A percentile compares a stretch with the other conserved stretches of the same genome.
Evolutionary conservation across 192 early-diverging fungal species (phyloP).

Genomic region (Diversispora epigaea): DNA sequence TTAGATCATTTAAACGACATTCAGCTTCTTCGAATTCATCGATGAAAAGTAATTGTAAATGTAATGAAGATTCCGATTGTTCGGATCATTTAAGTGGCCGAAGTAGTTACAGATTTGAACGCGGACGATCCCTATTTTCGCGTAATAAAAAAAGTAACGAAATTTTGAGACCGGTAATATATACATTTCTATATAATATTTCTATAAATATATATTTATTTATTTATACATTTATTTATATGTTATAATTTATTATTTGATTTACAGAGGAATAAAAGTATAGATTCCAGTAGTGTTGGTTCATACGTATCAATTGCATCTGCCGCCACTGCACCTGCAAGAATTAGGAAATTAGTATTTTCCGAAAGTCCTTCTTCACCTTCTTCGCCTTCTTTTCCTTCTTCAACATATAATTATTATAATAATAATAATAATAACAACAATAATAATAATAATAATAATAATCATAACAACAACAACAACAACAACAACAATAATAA

Average conservation of each 20-base stretch:
- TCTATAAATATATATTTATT: neutral
- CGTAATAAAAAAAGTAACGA: neutral
- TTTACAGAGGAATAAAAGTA: neutral
- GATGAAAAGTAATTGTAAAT: neutral
- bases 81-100: neutral
- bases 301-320: neutral
- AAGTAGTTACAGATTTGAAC: neutral
- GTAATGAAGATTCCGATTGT: neutral
- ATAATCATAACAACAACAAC: too few relatives aligned
- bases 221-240: neutral
- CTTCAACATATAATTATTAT: too few relatives aligned
- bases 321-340: neutral
- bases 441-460: too few relatives aligned
- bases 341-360: neutral
- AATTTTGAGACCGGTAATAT: neutral
- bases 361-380: neutral
- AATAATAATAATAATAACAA: too few relatives aligned
- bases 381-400: too few relatives aligned
- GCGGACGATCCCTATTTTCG: neutral
- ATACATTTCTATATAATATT: neutral
- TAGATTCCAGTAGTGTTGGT: neutral
- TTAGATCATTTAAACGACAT: conserved; percentile 5
- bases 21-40: neutral
- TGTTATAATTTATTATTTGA: neutral
- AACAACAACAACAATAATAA: too few relatives aligned